Evolutionary conservation across 768 basidiomycete genomes (phyloP).

Genomic region (Calocybe gangraenosa): DNA sequence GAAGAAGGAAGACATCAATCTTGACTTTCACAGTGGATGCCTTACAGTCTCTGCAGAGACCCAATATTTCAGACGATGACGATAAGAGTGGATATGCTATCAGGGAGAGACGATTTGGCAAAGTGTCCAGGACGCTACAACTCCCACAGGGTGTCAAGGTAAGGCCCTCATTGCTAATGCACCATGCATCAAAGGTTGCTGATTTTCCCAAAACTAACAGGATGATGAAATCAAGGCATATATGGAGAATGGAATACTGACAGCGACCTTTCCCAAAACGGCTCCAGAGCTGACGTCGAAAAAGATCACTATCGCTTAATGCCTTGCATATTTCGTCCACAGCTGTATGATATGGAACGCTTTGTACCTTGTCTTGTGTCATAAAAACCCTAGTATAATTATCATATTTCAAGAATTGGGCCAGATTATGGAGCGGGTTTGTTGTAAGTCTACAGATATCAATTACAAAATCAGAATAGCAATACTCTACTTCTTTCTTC

Average conservation of each 20-base stretch:
- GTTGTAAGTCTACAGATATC: no score
- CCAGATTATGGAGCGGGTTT: no score
- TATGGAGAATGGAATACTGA: constrained; percentile 10
- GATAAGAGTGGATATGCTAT: constrained; percentile 36
- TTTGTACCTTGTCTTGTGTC: no score
- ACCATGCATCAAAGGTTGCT: not conserved
- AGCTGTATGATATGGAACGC: no score
- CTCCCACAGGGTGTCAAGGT: constrained; percentile 49
- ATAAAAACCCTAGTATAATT: no score
- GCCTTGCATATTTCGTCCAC: not conserved
- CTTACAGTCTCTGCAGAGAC: constrained; percentile 46
- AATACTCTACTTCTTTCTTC: constrained; percentile 19
- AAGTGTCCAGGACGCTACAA: constrained; percentile 42
- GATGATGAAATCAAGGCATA: constrained; percentile 11
- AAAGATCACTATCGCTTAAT: constrained; percentile 32
- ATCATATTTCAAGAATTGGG: no score
- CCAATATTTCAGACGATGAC: constrained; percentile 22
- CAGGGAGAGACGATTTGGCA: constrained; percentile 44
- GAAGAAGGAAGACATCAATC: constrained; percentile 41
- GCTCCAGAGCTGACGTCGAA: constrained; percentile 35
- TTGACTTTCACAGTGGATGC: constrained; percentile 42
- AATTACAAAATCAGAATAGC: no score
- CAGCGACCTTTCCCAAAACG: constrained; percentile 10
- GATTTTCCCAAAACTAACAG: not conserved
- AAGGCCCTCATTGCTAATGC: constrained; percentile 21